These are phyloP conservation scores for Adansonia rubrostipa DNA, from an alignment of 441 rosid genomes.

Conservation along the genomic window DNA sequence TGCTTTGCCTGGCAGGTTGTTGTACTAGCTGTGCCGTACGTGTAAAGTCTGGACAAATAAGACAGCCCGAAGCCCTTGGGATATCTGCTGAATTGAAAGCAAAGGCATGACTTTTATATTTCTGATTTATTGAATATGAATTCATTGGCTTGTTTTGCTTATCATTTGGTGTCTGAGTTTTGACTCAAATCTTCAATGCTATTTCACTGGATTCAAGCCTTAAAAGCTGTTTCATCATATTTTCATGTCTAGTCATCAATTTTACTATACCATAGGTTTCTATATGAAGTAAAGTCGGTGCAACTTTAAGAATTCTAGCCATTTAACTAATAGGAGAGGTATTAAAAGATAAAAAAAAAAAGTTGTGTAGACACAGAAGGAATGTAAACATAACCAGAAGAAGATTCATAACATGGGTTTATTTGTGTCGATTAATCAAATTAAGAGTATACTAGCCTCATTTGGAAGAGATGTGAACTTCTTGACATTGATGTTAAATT, in stretches of 20 bases:
- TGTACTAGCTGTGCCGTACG: constrained; percentile 97
- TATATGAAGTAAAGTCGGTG: background rate
- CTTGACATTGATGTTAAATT: background rate
- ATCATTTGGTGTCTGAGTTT: background rate
- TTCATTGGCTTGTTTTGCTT: constrained; percentile 15
- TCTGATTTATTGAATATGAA: constrained; percentile 17
- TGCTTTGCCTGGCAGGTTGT: constrained; percentile 63
- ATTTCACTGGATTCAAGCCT: background rate
- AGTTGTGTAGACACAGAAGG: background rate
- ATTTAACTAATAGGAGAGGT: background rate
- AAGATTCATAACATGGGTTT: background rate
- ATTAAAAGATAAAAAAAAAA: background rate
- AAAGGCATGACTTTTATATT: constrained; percentile 48
- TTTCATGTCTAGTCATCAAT: background rate
- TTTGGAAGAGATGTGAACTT: constrained; percentile 6
- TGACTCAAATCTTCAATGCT: background rate
- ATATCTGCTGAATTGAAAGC: constrained; percentile 87
- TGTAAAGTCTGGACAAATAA: constrained; percentile 80
- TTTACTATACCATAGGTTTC: constrained; percentile 2
- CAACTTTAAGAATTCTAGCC: constrained; percentile 1
- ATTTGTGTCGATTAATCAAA: background rate
- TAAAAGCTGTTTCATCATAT: background rate
- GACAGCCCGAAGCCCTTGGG: constrained; percentile 95
- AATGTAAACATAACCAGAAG: background rate
- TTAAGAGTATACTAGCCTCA: constrained; percentile 1